Evolutionary conservation across 2,329 filamentous ascomycete species (phyloP), one percentile per base, ranked within the genome.

Genomic region (Colletotrichum eremochloae): DNA sequence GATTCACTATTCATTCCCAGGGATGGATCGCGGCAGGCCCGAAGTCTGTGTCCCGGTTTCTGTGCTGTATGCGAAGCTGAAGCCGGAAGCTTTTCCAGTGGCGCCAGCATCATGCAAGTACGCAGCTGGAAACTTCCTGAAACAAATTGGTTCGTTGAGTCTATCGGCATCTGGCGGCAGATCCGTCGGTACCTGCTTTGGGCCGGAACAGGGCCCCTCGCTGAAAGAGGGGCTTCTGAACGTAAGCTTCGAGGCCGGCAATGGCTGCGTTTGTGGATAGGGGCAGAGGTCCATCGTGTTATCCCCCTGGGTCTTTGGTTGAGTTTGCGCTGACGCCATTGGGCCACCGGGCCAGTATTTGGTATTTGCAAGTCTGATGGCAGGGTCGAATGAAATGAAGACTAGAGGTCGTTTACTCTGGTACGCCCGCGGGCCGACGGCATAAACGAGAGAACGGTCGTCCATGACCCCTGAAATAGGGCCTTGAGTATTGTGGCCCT

Each of bases 371-470:
- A 86, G 75, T 38, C 76, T 77, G n/a, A 84, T 79, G 8, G 77
- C 76, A 1, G 85, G 82, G 74, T 86, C 84, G 71, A 84, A 86
- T 8, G 80, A 81, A 2, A 86, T 71, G 57, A 86, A 81, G 0
- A 86, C 79, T 14, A 86, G 72, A 0, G 82, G 81, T 36, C 79
- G 76, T 36, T 75, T 69, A 14, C 77, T 79, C 29, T 75, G 71
- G 4, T 72, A 64, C 9, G 56, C 53, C 0, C 63, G 66, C 4
- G 72, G 73, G 1, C 81, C 82, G 0, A 80, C 81, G 9, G 82
- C 78, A 75, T 87, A 89, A 4, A 88, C 77, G 24, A 88, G 72
- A 6, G 81, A 82, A 14, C 84, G 78, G n/a, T 87, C 84, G 73
- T 88, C 86, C 76, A 83, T 84, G 24, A 76, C 78, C 29, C 84